A percentile compares a stretch with the other conserved stretches of the same genome.
These are phyloP conservation scores for Westerdykella aurantiaca DNA, from an alignment of 2,329 filamentous ascomycete genomes.

Conservation along the genomic window DNA sequence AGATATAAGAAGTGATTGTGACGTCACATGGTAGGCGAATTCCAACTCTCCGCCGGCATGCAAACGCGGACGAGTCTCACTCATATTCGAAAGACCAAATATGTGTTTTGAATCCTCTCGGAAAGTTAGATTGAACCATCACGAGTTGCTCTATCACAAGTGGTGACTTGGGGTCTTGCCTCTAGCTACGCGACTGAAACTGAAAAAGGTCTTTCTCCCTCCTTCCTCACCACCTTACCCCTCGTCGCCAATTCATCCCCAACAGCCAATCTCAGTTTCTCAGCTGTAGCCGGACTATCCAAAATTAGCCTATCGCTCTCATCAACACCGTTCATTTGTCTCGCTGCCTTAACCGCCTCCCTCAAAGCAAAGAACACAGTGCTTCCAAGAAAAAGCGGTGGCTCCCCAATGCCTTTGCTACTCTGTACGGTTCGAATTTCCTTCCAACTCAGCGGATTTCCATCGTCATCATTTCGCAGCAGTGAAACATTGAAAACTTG, in stretches of 20 bases:
- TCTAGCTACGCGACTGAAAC: slow-evolving; percentile 19
- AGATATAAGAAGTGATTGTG: too few species aligned
- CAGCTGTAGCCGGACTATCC: slow-evolving; percentile 74
- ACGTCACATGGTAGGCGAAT: too few species aligned
- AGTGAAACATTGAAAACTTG: slow-evolving; percentile 77
- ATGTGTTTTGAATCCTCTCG: too few species aligned
- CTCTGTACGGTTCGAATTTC: slow-evolving; percentile 78
- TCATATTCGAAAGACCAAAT: too few species aligned
- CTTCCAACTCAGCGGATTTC: slow-evolving; percentile 62
- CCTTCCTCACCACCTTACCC: slow-evolving; percentile 59
- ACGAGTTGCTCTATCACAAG: too few species aligned
- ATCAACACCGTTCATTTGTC: slow-evolving; percentile 42
- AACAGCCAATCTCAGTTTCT: slow-evolving; percentile 71
- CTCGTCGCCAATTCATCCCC: slow-evolving; percentile 72
- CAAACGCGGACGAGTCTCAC: too few species aligned
- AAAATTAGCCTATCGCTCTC: slow-evolving; percentile 56
- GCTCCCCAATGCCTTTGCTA: slow-evolving; percentile 69
- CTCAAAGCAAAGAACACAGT: slow-evolving; percentile 81
- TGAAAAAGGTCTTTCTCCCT: slow-evolving; percentile 54
- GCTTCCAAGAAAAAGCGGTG: slow-evolving; percentile 70
- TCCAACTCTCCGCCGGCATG: too few species aligned
- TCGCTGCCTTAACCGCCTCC: slow-evolving; percentile 70
- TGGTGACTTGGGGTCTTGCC: too few species aligned
- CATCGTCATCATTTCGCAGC: slow-evolving; percentile 59
- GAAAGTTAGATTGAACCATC: too few species aligned